Conservation (phyloP, 768 basidiomycete species). For the Panaeolus cyanescens region DNA sequence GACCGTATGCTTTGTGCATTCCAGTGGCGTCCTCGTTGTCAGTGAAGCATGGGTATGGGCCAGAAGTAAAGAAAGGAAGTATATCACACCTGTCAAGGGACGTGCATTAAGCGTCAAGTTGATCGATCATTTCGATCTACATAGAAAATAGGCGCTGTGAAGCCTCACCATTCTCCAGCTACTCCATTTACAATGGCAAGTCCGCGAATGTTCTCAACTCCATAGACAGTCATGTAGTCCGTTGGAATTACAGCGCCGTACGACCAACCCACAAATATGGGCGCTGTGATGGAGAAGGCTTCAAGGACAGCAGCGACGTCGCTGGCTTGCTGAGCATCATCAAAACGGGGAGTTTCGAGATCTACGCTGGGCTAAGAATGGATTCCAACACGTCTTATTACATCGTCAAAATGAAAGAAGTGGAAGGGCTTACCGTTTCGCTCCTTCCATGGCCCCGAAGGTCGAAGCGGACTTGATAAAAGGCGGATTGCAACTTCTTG, state of each 20-base stretch:
- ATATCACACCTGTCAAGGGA: background rate
- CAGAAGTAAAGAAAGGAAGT: conserved; percentile 5
- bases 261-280: conserved; percentile 6
- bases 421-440: conserved; percentile 4
- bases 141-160: background rate
- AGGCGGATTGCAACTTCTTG: background rate
- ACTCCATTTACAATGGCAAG: conserved; percentile 5
- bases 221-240: conserved; percentile 8
- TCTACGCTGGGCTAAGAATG: conserved; percentile 1
- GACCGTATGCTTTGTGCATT: conserved; percentile 7
- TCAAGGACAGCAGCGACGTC: conserved; percentile 8
- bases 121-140: background rate
- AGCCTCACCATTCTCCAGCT: conserved; percentile 5
- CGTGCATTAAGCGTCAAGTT: background rate
- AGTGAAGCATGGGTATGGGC: conserved; percentile 3
- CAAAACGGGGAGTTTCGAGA: conserved; percentile 4
- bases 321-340: conserved; percentile 7
- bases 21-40: conserved; percentile 8
- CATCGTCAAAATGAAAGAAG: background rate
- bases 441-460: conserved; percentile 8
- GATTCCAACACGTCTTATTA: too few relatives aligned
- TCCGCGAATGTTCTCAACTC: conserved; percentile 3
- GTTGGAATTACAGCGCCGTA: conserved; percentile 7
- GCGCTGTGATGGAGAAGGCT: background rate
- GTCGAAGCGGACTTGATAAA: conserved; percentile 10